Conservation (phyloP, 176 grass and related monocot species). For the Oryza glaberrima region DNA sequence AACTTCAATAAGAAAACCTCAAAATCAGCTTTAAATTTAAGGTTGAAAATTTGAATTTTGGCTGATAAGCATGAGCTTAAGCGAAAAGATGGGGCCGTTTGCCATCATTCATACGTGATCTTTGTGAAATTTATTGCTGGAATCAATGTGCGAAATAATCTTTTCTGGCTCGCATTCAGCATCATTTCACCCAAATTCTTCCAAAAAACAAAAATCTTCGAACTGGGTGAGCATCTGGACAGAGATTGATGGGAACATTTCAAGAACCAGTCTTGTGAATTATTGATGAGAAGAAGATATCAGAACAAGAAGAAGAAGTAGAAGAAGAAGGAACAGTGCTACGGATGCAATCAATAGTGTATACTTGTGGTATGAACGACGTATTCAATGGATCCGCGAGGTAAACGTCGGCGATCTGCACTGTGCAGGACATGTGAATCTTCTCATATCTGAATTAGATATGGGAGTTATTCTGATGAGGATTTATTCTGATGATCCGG, state of each 20-base stretch:
- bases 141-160: not conserved
- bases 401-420: not conserved
- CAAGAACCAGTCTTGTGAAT: not conserved
- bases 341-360: not conserved
- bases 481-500: no score
- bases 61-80: no score
- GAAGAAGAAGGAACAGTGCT: not conserved
- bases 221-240: not conserved
- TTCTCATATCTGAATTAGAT: conserved; percentile 16
- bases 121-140: not conserved
- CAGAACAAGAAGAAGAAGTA: not conserved
- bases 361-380: not conserved
- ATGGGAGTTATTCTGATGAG: not conserved
- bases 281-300: not conserved
- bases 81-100: no score
- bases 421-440: not conserved
- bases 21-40: no score
- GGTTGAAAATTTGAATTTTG: no score
- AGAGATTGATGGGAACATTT: not conserved
- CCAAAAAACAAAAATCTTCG: no score
- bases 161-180: not conserved
- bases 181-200: no score
- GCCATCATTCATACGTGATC: no score
- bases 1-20: no score
- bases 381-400: not conserved